phyloP scores from a whole-genome alignment of 352 stramenopile species.

The Pelagophyceae sp. region DNA sequence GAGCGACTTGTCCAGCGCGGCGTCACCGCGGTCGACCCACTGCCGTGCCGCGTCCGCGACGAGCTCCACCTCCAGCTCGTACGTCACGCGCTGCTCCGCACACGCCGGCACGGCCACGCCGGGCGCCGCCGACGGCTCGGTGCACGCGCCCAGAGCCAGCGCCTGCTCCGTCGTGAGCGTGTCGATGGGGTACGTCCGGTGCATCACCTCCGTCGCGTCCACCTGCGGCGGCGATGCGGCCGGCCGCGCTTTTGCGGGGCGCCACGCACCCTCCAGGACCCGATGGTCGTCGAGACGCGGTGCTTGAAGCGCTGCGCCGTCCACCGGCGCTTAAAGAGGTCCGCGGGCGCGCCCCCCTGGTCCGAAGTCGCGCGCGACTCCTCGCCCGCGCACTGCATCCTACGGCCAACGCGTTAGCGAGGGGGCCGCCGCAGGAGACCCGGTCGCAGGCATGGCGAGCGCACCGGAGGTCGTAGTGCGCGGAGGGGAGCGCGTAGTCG shows the following conservation, averaged over 20 bases:
- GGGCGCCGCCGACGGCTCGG: not conserved
- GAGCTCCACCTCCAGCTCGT: conserved; percentile 15
- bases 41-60: not conserved
- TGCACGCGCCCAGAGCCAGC: not conserved
- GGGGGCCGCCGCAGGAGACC: no score
- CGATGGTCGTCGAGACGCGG: not conserved
- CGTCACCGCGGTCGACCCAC: not conserved
- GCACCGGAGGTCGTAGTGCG: conserved; percentile 11
- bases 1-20: not conserved
- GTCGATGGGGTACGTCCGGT: not conserved
- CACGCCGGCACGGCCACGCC: not conserved
- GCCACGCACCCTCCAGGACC: not conserved
- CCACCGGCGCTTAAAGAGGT: not conserved
- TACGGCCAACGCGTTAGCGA: no score
- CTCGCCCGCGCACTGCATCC: not conserved
- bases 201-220: not conserved
- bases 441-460: not conserved
- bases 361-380: not conserved
- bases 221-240: no score
- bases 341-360: no score
- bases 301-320: not conserved
- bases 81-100: not conserved
- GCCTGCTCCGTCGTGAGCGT: not conserved
- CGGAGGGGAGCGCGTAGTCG: conserved; percentile 5
- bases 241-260: no score